Percentiles rank a stretch among this genome's conserved stretches.
These are phyloP conservation scores for Leccinellum albellum DNA, from an alignment of 768 basidiomycete species.

Conservation along the genomic window DNA sequence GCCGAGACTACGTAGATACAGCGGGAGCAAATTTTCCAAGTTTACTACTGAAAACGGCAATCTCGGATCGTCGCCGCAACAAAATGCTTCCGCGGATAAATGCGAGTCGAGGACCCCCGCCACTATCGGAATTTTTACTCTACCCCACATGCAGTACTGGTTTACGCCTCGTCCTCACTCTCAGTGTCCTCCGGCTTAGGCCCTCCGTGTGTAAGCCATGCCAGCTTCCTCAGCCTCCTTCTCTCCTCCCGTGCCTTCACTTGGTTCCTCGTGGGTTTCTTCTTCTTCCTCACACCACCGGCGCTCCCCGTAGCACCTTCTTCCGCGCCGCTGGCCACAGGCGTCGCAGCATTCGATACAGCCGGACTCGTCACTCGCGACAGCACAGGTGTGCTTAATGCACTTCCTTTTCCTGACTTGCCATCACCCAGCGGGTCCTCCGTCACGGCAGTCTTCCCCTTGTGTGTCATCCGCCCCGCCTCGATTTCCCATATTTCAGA, in stretches of 20 bases:
- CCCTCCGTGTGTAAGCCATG: conserved; percentile 82
- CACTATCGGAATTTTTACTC: conserved; percentile 11
- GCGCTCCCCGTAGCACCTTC: conserved; percentile 39
- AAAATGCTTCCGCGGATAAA: conserved; percentile 23
- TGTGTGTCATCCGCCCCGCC: conserved; percentile 75
- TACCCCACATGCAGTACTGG: not conserved
- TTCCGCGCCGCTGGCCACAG: conserved; percentile 76
- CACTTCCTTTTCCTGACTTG: conserved; percentile 68
- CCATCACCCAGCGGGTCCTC: conserved; percentile 79
- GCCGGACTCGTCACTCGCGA: conserved; percentile 69
- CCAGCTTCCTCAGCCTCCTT: conserved; percentile 70
- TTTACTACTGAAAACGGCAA: conserved; percentile 24
- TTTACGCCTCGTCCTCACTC: conserved; percentile 42
- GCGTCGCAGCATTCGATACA: conserved; percentile 69
- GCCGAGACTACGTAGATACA: conserved; percentile 1
- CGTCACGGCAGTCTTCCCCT: conserved; percentile 82
- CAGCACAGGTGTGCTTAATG: conserved; percentile 63
- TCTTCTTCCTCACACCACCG: conserved; percentile 66
- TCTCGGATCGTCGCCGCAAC: conserved; percentile 28
- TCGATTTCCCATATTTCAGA: conserved; percentile 96
- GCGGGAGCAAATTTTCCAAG: not conserved
- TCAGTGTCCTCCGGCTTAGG: conserved; percentile 82
- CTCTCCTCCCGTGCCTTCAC: conserved; percentile 87
- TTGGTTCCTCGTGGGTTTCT: conserved; percentile 88
- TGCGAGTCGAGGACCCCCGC: conserved; percentile 17